Evolutionary conservation across 805 yeast species (phyloP).

Genomic region (Metschnikowia orientalis): DNA sequence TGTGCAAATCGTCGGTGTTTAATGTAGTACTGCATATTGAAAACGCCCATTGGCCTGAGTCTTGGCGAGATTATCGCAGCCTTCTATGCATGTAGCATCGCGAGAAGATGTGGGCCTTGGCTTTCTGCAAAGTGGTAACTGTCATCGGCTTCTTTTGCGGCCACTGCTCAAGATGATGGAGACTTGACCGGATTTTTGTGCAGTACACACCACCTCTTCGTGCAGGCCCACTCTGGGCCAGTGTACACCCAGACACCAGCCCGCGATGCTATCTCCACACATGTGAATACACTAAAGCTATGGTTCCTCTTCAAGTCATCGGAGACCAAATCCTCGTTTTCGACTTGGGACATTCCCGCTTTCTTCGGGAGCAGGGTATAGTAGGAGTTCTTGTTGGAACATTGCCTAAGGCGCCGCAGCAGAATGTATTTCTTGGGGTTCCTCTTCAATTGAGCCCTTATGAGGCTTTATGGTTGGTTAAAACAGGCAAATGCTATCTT

Average conservation of each 20-base stretch:
- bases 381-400: slow-evolving; percentile 81
- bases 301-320: slow-evolving; percentile 20
- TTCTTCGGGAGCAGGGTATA: slow-evolving; percentile 58
- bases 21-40: too few species aligned
- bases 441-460: slow-evolving; percentile 73
- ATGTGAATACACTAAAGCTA: background rate
- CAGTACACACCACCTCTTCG: background rate
- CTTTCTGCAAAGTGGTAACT: too few species aligned
- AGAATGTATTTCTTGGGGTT: slow-evolving; percentile 77
- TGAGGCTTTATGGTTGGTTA: slow-evolving; percentile 66
- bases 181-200: too few species aligned
- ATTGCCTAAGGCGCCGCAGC: slow-evolving; percentile 87
- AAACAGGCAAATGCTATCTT: slow-evolving; percentile 37
- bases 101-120: too few species aligned
- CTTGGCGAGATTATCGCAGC: too few species aligned
- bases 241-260: slow-evolving; percentile 1
- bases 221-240: background rate
- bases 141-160: too few species aligned
- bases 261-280: background rate
- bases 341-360: slow-evolving; percentile 48
- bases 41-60: too few species aligned
- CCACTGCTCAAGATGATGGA: too few species aligned
- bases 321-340: slow-evolving; percentile 49
- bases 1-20: too few species aligned
- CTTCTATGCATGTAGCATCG: too few species aligned